phyloP scores from a whole-genome alignment of 1,139 yeast species.

The Blastobotrys niveus region DNA sequence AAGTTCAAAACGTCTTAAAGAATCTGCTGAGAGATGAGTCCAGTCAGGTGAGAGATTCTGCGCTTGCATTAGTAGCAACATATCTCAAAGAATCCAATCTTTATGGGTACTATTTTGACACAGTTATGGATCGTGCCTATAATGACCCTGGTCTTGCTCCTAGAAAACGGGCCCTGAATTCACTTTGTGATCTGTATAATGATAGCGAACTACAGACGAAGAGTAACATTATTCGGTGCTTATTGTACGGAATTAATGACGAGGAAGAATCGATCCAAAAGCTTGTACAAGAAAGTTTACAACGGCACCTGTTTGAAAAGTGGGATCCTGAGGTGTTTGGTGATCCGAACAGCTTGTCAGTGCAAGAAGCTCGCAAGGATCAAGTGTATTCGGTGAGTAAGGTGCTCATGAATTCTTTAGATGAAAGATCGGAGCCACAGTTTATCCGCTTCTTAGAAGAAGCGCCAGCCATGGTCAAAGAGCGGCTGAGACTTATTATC shows the following conservation, averaged over 20 bases:
- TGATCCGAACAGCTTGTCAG: constrained; percentile 5
- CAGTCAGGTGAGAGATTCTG: constrained; percentile 12
- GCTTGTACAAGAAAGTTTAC: constrained; percentile 6
- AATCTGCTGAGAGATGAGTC: constrained; percentile 12
- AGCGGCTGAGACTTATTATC: constrained; percentile 4
- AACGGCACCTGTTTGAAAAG: constrained; percentile 4
- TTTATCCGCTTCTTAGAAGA: constrained; percentile 1
- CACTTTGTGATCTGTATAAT: constrained; percentile 4
- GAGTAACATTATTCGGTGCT: constrained; percentile 7
- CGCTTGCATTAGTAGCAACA: constrained; percentile 8
- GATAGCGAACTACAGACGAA: neutral
- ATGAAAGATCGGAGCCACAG: constrained; percentile 1
- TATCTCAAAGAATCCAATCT: constrained; percentile 9
- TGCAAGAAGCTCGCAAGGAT: constrained; percentile 2
- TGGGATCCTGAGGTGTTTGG: constrained; percentile 12
- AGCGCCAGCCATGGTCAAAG: constrained; percentile 2
- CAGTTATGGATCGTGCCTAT: constrained; percentile 9
- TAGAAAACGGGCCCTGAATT: constrained; percentile 9
- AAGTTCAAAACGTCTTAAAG: constrained; percentile 10
- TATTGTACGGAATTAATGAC: constrained; percentile 11
- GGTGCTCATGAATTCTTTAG: constrained; percentile 2
- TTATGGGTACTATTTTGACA: constrained; percentile 8
- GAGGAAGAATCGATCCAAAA: constrained; percentile 14
- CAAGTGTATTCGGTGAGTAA: constrained; percentile 5
- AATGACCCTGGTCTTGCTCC: constrained; percentile 13